Evolutionary conservation across 2,329 filamentous ascomycete genomes (phyloP), one percentile per base, ranked within the genome.

Genomic region (Pseudogymnoascus sp.): DNA sequence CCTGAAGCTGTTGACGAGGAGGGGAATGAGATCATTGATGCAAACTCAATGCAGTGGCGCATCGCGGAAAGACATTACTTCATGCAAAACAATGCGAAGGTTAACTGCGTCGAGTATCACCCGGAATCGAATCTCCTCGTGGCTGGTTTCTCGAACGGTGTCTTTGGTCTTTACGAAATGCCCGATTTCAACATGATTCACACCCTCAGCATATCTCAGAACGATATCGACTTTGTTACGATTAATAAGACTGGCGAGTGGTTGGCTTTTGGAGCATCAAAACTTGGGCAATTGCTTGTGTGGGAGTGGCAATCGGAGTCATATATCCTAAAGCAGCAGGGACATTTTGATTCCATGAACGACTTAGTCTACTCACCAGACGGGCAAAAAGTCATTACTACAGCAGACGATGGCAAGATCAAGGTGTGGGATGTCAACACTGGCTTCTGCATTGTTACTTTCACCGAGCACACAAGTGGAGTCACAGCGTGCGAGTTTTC

Each of bases 261-360:
- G 95, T 79, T 99, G 21, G 96, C 96, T 0, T 97, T 99, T 74
- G 95, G 93, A 13, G 95, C 96, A 0, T 96, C 95, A 1, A 96
- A 96, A 71, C 82, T 96, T 4, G 96, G 96, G 0, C 95, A 99
- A 73, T 81, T 99, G n/a, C 79, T 99, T 3, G 95, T 99, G 3
- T 99, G 95, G 95, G 95, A 99, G 75, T 99, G 96, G 93, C 93
- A 97, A 74, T 99, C 95, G 0, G 96, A 99, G 76, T 97, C 93
- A 5, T 99, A 99, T 75, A 96, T 99, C 64, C 80, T 99, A 59
- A 99, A 99, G 77, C 95, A 99, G 73, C 95, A 97, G 75, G 95
- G 93, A 0, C 95, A 99, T 76, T 93, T 96, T 68, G 95, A 99
- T 74, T 89, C 91, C 1, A 93, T 97, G 85, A 97, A 97, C 75